A percentile compares a stretch with the other conserved stretches of the same genome.
Conservation (phyloP, 139 green algal genomes). For the Coelastrella sp. region DNA sequence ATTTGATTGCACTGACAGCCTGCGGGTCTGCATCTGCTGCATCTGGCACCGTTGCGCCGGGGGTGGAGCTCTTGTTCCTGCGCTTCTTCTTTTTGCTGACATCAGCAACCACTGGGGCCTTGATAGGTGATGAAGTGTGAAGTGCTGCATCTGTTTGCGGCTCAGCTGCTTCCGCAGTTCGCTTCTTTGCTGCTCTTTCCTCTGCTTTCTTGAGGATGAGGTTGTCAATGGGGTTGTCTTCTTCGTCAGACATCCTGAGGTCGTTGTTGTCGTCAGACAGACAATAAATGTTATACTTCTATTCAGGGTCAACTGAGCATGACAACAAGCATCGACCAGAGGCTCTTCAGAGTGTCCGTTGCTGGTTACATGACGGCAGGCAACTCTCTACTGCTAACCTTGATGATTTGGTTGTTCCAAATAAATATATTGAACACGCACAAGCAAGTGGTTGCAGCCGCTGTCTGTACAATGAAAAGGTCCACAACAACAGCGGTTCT, state of each 20-base stretch:
- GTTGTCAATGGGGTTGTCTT: slow-evolving; percentile 23
- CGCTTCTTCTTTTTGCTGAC: slow-evolving; percentile 16
- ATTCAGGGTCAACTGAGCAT: background rate
- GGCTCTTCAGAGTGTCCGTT: too few species aligned
- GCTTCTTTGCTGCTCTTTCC: background rate
- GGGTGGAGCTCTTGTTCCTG: background rate
- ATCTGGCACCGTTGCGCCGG: background rate
- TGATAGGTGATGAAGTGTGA: too few species aligned
- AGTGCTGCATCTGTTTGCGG: too few species aligned
- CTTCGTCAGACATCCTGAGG: background rate
- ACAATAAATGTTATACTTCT: background rate
- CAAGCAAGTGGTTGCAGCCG: too few species aligned
- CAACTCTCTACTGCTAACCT: too few species aligned
- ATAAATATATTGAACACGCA: too few species aligned
- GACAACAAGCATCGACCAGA: background rate
- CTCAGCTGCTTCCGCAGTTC: background rate
- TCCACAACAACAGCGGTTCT: too few species aligned
- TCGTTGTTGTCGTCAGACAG: background rate
- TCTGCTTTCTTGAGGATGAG: background rate
- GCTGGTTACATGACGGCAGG: too few species aligned
- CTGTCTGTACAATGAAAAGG: too few species aligned
- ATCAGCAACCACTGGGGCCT: background rate
- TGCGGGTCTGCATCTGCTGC: background rate
- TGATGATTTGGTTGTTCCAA: too few species aligned
- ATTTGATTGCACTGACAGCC: background rate